Conservation (phyloP, 768 basidiomycete genomes). For the Mycena chlorophos region DNA sequence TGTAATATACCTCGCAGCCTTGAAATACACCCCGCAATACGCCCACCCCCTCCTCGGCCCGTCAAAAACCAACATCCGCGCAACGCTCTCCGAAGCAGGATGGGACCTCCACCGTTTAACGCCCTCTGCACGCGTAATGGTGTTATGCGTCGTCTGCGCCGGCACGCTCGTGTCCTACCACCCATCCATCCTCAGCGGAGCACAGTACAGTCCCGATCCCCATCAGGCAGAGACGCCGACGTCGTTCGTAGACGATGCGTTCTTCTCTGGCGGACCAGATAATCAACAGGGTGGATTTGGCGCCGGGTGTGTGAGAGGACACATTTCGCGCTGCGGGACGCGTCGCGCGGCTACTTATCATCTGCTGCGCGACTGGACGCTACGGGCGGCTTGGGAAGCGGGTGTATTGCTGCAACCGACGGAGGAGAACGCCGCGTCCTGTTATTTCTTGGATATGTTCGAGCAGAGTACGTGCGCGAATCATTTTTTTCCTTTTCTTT, state of each 20-base stretch:
- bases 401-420: background rate
- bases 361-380: background rate
- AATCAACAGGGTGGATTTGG: no score
- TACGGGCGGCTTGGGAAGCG: background rate
- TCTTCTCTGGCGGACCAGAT: background rate
- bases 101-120: background rate
- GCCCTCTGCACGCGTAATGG: background rate
- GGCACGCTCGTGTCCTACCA: background rate
- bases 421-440: background rate
- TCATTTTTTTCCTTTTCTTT: background rate
- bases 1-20: background rate
- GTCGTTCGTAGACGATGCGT: background rate
- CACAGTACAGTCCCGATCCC: no score
- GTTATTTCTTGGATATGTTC: constrained; percentile 1
- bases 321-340: background rate
- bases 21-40: background rate
- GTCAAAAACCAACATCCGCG: background rate
- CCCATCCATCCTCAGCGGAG: background rate
- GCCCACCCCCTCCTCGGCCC: background rate
- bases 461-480: background rate
- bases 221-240: background rate
- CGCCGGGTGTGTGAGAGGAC: background rate
- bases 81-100: background rate
- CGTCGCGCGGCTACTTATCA: background rate
- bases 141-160: background rate